A percentile compares a stretch with the other conserved stretches of the same genome.
These are phyloP conservation scores for Lobosporangium transversale DNA, from an alignment of 192 early-diverging fungal genomes.

Conservation along the genomic window DNA sequence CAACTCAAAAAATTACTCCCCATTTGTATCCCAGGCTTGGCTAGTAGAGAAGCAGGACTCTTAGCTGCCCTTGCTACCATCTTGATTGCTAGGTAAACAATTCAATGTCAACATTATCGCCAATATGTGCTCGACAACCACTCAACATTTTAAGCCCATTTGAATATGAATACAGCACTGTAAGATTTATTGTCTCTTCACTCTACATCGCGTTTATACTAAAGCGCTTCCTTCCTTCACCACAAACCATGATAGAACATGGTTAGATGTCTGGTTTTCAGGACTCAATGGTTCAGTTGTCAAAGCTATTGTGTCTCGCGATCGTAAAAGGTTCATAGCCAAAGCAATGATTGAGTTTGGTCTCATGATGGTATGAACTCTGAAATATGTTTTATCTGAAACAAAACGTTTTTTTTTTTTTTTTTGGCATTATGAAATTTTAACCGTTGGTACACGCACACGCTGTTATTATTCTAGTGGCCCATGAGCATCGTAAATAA, in stretches of 20 bases:
- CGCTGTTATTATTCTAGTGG: constrained; percentile 55
- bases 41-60: constrained; percentile 60
- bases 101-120: background rate
- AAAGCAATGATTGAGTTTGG: constrained; percentile 73
- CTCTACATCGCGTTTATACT: too few species aligned
- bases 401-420: constrained; percentile 5
- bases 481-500: constrained; percentile 73
- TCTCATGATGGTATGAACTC: constrained; percentile 63
- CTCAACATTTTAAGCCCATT: too few species aligned
- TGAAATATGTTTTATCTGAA: background rate
- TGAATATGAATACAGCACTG: too few species aligned
- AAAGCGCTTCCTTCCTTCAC: too few species aligned
- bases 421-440: background rate
- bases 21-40: constrained; percentile 67
- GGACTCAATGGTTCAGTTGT: constrained; percentile 76
- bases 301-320: constrained; percentile 77
- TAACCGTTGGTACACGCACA: too few species aligned
- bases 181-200: too few species aligned
- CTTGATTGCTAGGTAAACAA: constrained; percentile 58
- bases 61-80: constrained; percentile 60
- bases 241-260: constrained; percentile 63
- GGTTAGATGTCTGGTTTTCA: constrained; percentile 73
- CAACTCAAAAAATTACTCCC: constrained; percentile 66
- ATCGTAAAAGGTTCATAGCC: constrained; percentile 67
- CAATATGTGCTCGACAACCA: background rate